These are phyloP conservation scores for Allium fistulosum DNA, from an alignment of 106 monocot species.

Conservation along the genomic window DNA sequence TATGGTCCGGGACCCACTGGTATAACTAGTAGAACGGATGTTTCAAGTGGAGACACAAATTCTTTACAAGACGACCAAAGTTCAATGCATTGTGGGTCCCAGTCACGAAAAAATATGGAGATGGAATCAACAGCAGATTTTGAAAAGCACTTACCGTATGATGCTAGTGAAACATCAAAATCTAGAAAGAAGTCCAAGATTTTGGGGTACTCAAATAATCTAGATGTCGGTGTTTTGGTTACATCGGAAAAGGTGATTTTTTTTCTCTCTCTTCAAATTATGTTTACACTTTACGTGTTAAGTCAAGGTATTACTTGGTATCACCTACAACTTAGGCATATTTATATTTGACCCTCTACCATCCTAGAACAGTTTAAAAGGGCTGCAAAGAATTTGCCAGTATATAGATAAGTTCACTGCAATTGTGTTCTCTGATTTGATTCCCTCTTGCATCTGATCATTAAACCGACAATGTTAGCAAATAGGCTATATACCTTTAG, in stretches of 20 bases:
- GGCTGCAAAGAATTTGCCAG: no score
- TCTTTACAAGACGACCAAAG: constrained; percentile 79
- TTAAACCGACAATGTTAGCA: no score
- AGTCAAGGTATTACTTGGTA: no score
- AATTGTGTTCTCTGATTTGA: no score
- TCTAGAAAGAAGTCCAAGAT: constrained; percentile 83
- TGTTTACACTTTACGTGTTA: no score
- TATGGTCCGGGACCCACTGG: constrained; percentile 31
- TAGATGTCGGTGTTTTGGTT: constrained; percentile 38
- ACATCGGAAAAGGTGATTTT: constrained; percentile 48
- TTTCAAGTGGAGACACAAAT: constrained; percentile 89
- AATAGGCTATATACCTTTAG: no score
- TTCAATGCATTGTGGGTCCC: constrained; percentile 59
- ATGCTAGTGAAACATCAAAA: constrained; percentile 32
- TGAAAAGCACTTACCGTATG: constrained; percentile 58
- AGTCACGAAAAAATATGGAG: constrained; percentile 51
- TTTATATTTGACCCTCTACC: no score
- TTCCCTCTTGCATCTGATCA: no score
- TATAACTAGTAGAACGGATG: constrained; percentile 74
- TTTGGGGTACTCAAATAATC: constrained; percentile 37
- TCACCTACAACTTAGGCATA: no score
- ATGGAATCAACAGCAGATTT: constrained; percentile 74
- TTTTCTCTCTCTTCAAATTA: background rate
- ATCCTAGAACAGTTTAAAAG: no score
- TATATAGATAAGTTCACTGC: no score